Conservation (phyloP, 495 filamentous ascomycete species). For the Halenospora varia region DNA sequence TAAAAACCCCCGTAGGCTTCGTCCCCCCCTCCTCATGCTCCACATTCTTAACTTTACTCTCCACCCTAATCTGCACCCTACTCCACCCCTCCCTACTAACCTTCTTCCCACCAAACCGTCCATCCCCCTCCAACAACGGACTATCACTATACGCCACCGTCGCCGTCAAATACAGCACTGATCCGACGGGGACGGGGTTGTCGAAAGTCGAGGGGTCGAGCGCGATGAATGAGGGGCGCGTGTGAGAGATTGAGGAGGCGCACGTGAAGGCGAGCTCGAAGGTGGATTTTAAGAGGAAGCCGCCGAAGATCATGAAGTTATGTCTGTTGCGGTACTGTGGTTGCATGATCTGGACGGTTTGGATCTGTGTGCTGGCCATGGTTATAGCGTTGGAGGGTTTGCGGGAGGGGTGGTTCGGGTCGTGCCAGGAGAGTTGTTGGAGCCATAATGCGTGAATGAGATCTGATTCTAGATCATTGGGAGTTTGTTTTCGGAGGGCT, state of each 20-base stretch:
- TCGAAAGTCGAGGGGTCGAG: conserved; percentile 80
- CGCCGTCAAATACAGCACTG: conserved; percentile 74
- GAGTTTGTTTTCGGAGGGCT: conserved; percentile 65
- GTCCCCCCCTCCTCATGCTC: conserved; percentile 63
- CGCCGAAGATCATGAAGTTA: conserved; percentile 89
- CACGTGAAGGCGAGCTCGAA: conserved; percentile 90
- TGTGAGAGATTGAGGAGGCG: conserved; percentile 72
- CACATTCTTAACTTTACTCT: conserved; percentile 72
- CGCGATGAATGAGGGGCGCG: conserved; percentile 70
- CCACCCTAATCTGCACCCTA: conserved; percentile 70
- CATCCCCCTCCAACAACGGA: conserved; percentile 36
- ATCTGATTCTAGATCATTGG: conserved; percentile 71
- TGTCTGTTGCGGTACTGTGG: conserved; percentile 78
- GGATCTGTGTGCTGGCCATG: conserved; percentile 65
- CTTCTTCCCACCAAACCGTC: conserved; percentile 29
- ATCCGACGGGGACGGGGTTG: conserved; percentile 80
- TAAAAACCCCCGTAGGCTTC: conserved; percentile 78
- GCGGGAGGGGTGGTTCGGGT: conserved; percentile 51
- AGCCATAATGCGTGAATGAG: conserved; percentile 81
- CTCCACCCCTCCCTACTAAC: conserved; percentile 41
- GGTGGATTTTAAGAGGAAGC: conserved; percentile 75
- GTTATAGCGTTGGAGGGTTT: conserved; percentile 60
- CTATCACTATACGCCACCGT: conserved; percentile 77
- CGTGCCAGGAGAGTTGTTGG: conserved; percentile 63
- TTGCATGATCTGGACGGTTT: conserved; percentile 79